Conservation (phyloP, 2,329 filamentous ascomycete species). For the Aureobasidium sp. region DNA sequence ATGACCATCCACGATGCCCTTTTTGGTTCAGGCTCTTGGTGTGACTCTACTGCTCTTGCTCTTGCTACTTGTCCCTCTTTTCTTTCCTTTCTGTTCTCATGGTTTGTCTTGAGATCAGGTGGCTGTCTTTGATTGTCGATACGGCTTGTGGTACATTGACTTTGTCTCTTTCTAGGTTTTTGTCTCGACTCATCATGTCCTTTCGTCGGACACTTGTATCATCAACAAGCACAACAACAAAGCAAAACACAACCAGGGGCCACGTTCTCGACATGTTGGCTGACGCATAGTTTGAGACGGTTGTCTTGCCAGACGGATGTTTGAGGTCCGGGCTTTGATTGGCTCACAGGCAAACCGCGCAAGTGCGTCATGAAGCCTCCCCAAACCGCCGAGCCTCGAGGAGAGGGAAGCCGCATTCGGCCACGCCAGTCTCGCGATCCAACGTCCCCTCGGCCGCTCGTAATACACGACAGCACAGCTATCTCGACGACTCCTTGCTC, state of each 20-base stretch:
- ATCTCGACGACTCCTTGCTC: background rate
- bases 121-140: background rate
- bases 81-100: background rate
- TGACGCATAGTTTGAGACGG: background rate
- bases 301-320: background rate
- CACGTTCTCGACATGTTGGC: conserved; percentile 8
- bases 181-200: background rate
- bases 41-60: conserved; percentile 10
- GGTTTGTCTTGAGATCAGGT: background rate
- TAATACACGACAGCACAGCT: background rate
- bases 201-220: background rate
- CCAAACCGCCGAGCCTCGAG: background rate
- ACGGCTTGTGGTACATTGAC: background rate
- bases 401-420: background rate
- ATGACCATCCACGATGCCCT: conserved; percentile 12
- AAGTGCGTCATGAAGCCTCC: background rate
- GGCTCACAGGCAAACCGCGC: background rate
- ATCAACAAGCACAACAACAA: background rate
- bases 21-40: conserved; percentile 13
- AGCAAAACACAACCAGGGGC: background rate
- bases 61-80: background rate
- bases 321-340: background rate
- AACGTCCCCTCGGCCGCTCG: background rate
- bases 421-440: background rate
- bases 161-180: background rate